These are phyloP conservation scores for Berberis vulgaris DNA, from an alignment of 164 flowering plant genomes.

Conservation along the genomic window DNA sequence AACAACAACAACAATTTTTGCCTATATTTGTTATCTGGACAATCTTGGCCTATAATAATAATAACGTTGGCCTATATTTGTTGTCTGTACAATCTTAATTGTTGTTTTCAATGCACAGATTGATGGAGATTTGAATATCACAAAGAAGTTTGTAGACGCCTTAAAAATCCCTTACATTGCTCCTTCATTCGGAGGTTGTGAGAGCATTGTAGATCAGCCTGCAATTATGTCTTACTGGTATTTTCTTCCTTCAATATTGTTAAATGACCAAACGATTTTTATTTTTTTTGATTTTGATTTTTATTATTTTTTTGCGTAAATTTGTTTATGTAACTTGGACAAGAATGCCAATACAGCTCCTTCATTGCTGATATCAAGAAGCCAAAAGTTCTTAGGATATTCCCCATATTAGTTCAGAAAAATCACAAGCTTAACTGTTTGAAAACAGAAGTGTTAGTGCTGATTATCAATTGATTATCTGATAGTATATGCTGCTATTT, in stretches of 20 bases:
- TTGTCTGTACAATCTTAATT: not conserved
- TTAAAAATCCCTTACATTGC: conserved; percentile 88
- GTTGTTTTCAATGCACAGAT: conserved; percentile 31
- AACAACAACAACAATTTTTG: too few species aligned
- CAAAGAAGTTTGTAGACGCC: conserved; percentile 67
- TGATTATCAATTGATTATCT: too few species aligned
- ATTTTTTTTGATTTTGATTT: not conserved
- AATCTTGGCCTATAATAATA: too few species aligned
- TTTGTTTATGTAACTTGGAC: not conserved
- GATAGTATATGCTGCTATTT: too few species aligned
- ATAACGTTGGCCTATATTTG: too few species aligned
- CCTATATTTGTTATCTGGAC: too few species aligned
- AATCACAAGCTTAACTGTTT: too few species aligned
- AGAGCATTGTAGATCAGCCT: conserved; percentile 96
- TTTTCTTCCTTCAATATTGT: not conserved
- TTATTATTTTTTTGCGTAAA: not conserved
- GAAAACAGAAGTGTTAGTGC: too few species aligned
- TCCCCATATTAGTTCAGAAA: not conserved
- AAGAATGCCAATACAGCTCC: too few species aligned
- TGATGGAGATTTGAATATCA: conserved; percentile 66
- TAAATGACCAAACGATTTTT: not conserved
- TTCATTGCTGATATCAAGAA: too few species aligned
- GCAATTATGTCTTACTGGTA: conserved; percentile 99
- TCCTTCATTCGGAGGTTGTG: conserved; percentile 96
- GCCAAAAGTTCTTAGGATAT: too few species aligned